Conservation (phyloP, 1,139 yeast species). For the Yamadazyma sp. region DNA sequence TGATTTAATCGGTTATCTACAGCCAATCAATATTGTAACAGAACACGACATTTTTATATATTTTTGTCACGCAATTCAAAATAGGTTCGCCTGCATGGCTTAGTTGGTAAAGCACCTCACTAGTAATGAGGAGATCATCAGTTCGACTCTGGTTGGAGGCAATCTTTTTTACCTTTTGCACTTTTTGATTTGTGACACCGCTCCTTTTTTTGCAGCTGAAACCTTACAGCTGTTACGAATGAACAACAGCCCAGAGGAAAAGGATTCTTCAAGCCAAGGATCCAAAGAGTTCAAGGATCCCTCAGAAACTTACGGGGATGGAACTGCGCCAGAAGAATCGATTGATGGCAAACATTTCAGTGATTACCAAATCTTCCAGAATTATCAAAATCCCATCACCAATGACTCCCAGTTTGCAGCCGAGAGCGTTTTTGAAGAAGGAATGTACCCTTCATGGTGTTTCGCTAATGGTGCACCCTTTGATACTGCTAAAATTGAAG, state of each 20-base stretch:
- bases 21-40: too few relatives aligned
- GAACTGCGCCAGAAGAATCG: too few relatives aligned
- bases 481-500: conserved; percentile 19
- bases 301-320: too few relatives aligned
- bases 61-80: too few relatives aligned
- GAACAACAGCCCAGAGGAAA: background rate
- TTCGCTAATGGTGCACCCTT: conserved; percentile 30
- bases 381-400: conserved; percentile 8
- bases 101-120: conserved; percentile 93
- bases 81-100: too few relatives aligned
- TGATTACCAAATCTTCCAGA: conserved; percentile 9
- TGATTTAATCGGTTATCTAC: too few relatives aligned
- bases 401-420: conserved; percentile 4
- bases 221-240: background rate
- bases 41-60: too few relatives aligned
- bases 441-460: conserved; percentile 32
- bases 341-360: background rate
- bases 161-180: conserved; percentile 26
- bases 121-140: conserved; percentile 90
- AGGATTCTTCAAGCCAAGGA: background rate
- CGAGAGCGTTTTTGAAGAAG: background rate
- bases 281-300: conserved; percentile 2
- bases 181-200: background rate
- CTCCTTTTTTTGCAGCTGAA: background rate
- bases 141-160: conserved; percentile 85